These are phyloP conservation scores for Pseudogymnoascus destructans DNA, from an alignment of 2,329 filamentous ascomycete genomes.

Conservation along the genomic window DNA sequence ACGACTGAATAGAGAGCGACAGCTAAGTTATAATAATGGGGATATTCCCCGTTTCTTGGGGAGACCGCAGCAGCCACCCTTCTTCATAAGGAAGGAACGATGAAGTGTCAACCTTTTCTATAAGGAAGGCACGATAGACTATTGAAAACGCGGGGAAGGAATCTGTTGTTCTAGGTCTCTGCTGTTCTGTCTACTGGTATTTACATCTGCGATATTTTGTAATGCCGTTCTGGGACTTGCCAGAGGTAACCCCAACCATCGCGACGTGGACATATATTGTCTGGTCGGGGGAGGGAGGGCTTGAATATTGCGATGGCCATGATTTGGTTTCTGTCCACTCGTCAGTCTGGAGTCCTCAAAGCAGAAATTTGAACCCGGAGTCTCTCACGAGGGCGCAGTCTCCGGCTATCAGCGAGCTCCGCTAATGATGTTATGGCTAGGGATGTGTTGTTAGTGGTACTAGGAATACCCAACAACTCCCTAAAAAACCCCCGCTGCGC, in stretches of 20 bases:
- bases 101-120: background rate
- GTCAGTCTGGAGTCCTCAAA: background rate
- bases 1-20: background rate
- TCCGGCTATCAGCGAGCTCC: background rate
- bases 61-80: no score
- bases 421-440: background rate
- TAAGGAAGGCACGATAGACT: background rate
- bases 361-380: background rate
- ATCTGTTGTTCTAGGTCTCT: background rate
- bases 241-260: background rate
- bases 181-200: background rate
- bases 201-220: background rate
- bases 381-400: background rate
- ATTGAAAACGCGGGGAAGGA: background rate
- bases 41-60: background rate
- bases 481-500: background rate
- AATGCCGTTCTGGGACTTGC: background rate
- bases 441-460: background rate
- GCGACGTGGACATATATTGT: background rate
- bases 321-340: background rate
- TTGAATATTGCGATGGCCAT: background rate
- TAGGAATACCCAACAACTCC: conserved; percentile 19
- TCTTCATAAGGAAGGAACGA: no score
- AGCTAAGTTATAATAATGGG: background rate
- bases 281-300: background rate